Evolutionary conservation across 2,329 filamentous ascomycete genomes (phyloP).

Genomic region (Penicillium sp.): DNA sequence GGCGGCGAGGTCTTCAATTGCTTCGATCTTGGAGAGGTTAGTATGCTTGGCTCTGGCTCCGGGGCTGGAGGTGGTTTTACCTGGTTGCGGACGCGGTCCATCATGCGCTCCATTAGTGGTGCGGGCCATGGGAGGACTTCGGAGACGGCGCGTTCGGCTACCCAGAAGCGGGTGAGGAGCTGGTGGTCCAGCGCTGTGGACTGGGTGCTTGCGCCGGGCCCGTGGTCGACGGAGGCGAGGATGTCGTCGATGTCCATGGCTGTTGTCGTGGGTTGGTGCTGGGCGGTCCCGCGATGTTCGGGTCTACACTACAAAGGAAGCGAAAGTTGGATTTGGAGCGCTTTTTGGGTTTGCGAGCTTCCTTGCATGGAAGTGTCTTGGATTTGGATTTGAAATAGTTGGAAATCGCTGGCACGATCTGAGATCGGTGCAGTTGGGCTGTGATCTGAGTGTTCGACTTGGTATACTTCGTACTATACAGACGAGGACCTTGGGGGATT

Average conservation of each 20-base stretch:
- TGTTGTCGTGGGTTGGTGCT: constrained; percentile 24
- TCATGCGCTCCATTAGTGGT: constrained; percentile 78
- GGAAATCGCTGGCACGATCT: too few relatives aligned
- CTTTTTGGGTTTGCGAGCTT: neutral
- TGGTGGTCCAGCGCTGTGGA: constrained; percentile 69
- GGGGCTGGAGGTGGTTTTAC: constrained; percentile 26
- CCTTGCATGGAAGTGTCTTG: too few relatives aligned
- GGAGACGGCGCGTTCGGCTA: constrained; percentile 85
- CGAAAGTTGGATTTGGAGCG: neutral
- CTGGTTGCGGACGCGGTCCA: constrained; percentile 69
- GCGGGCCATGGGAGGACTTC: constrained; percentile 82
- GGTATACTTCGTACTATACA: too few relatives aligned
- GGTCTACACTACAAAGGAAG: neutral
- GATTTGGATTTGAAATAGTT: too few relatives aligned
- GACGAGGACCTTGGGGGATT: too few relatives aligned
- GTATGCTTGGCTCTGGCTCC: neutral
- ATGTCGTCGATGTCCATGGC: constrained; percentile 80
- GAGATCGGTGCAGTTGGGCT: too few relatives aligned
- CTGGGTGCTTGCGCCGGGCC: constrained; percentile 45
- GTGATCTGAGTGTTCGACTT: too few relatives aligned
- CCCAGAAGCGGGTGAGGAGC: constrained; percentile 86
- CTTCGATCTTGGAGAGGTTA: constrained; percentile 55
- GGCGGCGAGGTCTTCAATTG: constrained; percentile 63
- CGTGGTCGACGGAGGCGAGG: constrained; percentile 70
- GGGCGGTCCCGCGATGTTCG: neutral